Conservation (phyloP, 306 rosid genomes). For the Purshia tridentata region DNA sequence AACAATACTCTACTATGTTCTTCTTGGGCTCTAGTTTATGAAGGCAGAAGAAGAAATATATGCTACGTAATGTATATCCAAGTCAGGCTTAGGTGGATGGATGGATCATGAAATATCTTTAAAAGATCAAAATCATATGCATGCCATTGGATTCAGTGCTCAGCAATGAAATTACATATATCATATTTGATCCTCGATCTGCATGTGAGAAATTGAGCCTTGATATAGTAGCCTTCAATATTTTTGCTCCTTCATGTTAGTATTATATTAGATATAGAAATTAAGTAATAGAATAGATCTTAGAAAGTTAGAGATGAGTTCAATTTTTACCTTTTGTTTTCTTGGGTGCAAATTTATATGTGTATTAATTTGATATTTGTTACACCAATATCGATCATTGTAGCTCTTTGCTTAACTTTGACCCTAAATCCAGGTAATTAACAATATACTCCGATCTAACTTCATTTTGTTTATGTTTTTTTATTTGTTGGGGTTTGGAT, state of each 20-base stretch:
- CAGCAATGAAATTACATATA: slow-evolving; percentile 23
- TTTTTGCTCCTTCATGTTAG: neutral
- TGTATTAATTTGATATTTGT: slow-evolving; percentile 12
- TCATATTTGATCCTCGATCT: neutral
- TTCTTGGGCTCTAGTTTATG: slow-evolving; percentile 57
- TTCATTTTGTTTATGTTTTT: neutral
- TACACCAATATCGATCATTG: slow-evolving; percentile 35
- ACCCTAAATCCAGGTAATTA: neutral
- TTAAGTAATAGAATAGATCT: slow-evolving; percentile 16
- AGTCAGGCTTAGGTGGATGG: slow-evolving; percentile 35
- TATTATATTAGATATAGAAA: slow-evolving; percentile 3
- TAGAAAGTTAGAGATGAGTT: slow-evolving; percentile 9
- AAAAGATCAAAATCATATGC: slow-evolving; percentile 17
- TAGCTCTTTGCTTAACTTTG: slow-evolving; percentile 21
- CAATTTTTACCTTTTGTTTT: neutral
- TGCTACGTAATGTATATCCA: slow-evolving; percentile 33
- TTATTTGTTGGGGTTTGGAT: slow-evolving; percentile 1
- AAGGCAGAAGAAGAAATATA: slow-evolving; percentile 7
- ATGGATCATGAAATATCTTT: slow-evolving; percentile 9
- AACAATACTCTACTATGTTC: slow-evolving; percentile 75
- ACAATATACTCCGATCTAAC: slow-evolving; percentile 9
- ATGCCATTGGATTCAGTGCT: slow-evolving; percentile 46
- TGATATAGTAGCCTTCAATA: slow-evolving; percentile 4
- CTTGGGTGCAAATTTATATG: slow-evolving; percentile 4
- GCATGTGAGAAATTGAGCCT: slow-evolving; percentile 25